Base-by-base conservation (phyloP, 306 rosid species). In the Dalbergia cochinchinensis region DNA sequence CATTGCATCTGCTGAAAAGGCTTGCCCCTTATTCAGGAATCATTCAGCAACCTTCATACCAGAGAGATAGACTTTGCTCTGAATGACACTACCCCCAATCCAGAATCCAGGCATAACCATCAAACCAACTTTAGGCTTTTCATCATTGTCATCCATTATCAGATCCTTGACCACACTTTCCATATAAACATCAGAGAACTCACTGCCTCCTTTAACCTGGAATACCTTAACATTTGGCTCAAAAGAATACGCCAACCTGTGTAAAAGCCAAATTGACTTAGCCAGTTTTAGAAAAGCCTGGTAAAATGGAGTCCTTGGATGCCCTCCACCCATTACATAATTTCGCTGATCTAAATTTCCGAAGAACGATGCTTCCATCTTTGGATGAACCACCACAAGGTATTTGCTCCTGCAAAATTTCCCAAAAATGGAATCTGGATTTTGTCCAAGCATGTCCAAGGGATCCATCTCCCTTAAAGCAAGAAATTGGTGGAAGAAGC, bases 71-170 rank as follows among this genome's bases (percentile, higher is more conserved):
- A 96, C 99, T 87, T 83, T 89, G 83, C 99, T 90, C 85, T 93
- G 99, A 81, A 96, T 89, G 82, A 90, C 94, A 77, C 93, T 90
- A 73, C 94, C 97, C 31, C 96, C 96, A 6, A 93, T 85, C 84
- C 83, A 87, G 81, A 96, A 96, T 73, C 98, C 99, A 58, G 99
- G 99, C 98, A 96, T 93, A 45, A 96, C 92, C 99, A 96, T 91
- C 64, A 96, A 86, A 33, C 99, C 99, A 64, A 96, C 98, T 80
- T 84, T 89, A 0, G 97, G 98, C 71, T 90, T 96, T 73, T 83
- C 84, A 41, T 87, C 92, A 41, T 68, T 86, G 82, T 87, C 96
- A 63, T 93, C 94, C 84, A 90, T 75, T 47, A 91, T 80, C 90
- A 93, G 79, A 82, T 96, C 87, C 87, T 96, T 91, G 70, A 96